Evolutionary conservation across 2,329 filamentous ascomycete genomes (phyloP).

Genomic region (Colletotrichum sp.): DNA sequence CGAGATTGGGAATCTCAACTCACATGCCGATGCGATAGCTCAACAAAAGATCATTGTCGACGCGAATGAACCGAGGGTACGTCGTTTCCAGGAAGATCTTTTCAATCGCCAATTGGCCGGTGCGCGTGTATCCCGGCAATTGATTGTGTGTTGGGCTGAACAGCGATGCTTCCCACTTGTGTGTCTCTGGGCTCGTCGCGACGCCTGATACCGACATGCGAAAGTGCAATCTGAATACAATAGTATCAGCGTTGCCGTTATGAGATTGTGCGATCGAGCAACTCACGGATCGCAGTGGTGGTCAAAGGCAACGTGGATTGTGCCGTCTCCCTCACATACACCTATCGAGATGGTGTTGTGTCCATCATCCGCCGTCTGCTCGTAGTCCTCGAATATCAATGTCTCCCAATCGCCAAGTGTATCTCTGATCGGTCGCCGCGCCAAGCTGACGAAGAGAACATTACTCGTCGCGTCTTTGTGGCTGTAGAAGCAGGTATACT

Average conservation of each 20-base stretch:
- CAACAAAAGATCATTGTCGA: constrained; percentile 6
- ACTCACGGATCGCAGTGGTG: constrained; percentile 20
- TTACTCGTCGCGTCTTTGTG: constrained; percentile 1
- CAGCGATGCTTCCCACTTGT: constrained; percentile 1
- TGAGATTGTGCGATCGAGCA: neutral
- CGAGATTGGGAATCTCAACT: neutral
- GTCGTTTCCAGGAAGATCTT: constrained; percentile 18
- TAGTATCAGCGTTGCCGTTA: too few species aligned
- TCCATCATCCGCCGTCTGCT: constrained; percentile 19
- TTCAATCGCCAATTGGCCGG: constrained; percentile 8
- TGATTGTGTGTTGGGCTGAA: constrained; percentile 18
- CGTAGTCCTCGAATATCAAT: constrained; percentile 9
- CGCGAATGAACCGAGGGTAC: constrained; percentile 4
- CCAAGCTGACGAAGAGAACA: constrained; percentile 2
- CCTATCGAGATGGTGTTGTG: constrained; percentile 20
- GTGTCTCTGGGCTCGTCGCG: neutral
- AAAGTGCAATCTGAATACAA: neutral
- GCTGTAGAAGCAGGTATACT: constrained; percentile 13
- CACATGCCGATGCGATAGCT: constrained; percentile 19
- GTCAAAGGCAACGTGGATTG: constrained; percentile 14
- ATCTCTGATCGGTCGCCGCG: neutral
- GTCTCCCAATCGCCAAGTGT: neutral
- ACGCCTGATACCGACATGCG: constrained; percentile 14
- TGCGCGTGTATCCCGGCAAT: constrained; percentile 9
- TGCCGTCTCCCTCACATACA: constrained; percentile 3